Conservation (phyloP, 345 rosid genomes). For the Eucalyptus erythrocorys region DNA sequence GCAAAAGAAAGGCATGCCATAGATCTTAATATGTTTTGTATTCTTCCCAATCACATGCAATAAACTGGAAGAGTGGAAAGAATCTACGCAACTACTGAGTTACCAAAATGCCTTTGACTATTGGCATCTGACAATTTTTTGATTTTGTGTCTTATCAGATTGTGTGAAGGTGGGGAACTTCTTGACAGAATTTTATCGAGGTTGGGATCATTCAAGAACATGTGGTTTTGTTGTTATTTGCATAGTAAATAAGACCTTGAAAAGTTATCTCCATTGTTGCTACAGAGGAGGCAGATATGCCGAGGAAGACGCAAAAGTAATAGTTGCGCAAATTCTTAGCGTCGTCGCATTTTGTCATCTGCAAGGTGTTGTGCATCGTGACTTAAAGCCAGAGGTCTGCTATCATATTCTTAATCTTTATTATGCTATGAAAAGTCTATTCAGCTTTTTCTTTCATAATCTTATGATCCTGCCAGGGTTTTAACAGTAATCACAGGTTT, state of each 20-base stretch:
- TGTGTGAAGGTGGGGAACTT: slow-evolving; percentile 97
- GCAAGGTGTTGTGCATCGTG: slow-evolving; percentile 98
- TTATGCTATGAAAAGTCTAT: neutral
- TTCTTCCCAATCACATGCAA: neutral
- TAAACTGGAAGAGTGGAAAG: neutral
- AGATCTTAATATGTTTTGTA: neutral
- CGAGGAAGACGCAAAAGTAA: slow-evolving; percentile 81
- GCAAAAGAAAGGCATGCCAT: neutral
- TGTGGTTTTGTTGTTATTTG: neutral
- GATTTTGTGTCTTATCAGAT: slow-evolving; percentile 22
- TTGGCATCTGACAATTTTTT: neutral
- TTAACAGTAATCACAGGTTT: neutral
- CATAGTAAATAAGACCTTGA: neutral
- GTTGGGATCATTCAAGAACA: slow-evolving; percentile 11
- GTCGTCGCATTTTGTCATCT: slow-evolving; percentile 90
- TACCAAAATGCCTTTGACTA: neutral
- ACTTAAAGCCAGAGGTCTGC: slow-evolving; percentile 87
- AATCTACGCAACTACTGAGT: neutral
- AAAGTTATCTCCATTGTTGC: neutral
- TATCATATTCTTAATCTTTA: neutral
- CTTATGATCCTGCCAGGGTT: neutral
- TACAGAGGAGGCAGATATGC: slow-evolving; percentile 87
- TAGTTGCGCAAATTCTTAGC: slow-evolving; percentile 63
- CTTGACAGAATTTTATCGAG: slow-evolving; percentile 84
- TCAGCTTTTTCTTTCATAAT: neutral